phyloP scores from a whole-genome alignment of 495 filamentous ascomycete genomes.

The Aspergillus incahuasiensis region DNA sequence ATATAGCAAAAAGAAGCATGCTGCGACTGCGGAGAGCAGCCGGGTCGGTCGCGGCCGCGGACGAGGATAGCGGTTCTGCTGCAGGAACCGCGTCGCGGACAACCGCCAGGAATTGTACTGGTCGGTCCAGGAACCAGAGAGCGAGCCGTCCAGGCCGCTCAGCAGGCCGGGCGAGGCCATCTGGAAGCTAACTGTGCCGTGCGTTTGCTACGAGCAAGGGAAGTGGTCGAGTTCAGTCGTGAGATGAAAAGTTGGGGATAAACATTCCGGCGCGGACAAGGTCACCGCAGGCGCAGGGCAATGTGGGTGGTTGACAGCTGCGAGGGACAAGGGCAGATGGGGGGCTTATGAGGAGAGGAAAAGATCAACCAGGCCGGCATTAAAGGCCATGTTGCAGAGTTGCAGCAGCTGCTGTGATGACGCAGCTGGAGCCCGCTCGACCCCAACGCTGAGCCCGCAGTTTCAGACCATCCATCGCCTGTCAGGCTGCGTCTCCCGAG shows the following conservation, averaged over 20 bases:
- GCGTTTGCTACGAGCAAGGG: constrained; percentile 6
- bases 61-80: constrained; percentile 28
- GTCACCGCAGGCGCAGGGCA: neutral
- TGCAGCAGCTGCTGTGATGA: constrained; percentile 3
- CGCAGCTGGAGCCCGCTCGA: constrained; percentile 1
- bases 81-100: constrained; percentile 20
- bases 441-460: no score
- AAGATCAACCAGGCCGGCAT: constrained; percentile 5
- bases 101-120: constrained; percentile 26
- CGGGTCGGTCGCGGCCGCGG: constrained; percentile 31
- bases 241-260: constrained; percentile 5
- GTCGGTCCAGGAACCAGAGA: constrained; percentile 24
- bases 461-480: neutral
- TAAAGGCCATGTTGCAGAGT: constrained; percentile 14
- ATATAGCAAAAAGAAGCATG: constrained; percentile 24
- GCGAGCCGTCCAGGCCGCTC: constrained; percentile 17
- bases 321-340: neutral
- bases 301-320: neutral
- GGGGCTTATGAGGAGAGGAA: neutral
- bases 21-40: constrained; percentile 19
- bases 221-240: constrained; percentile 6
- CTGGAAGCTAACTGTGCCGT: constrained; percentile 3
- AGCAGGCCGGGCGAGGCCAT: constrained; percentile 31
- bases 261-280: constrained; percentile 12
- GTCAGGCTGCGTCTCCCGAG: neutral